A percentile compares a stretch with the other conserved stretches of the same genome.
phyloP scores from a whole-genome alignment of 495 filamentous ascomycete species.

The Thermochaetoides thermophila region DNA sequence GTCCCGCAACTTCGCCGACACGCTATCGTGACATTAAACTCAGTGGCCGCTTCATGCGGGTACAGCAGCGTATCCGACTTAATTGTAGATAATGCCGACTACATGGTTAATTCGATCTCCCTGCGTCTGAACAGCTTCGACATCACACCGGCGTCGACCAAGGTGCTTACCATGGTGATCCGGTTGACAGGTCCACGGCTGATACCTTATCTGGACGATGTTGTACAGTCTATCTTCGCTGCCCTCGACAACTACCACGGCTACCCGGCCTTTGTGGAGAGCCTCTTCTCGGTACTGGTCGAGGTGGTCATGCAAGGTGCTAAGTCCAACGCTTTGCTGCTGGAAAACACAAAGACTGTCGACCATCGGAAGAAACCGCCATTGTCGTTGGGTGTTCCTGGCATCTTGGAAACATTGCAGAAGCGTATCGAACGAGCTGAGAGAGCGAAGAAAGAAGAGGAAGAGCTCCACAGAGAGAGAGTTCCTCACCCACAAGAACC shows the following conservation, averaged over 20 bases:
- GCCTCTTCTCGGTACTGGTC: constrained; percentile 66
- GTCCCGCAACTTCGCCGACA: constrained; percentile 57
- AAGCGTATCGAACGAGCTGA: constrained; percentile 9
- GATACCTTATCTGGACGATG: constrained; percentile 81
- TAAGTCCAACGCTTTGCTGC: constrained; percentile 44
- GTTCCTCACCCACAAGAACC: constrained; percentile 13
- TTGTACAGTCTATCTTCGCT: constrained; percentile 76
- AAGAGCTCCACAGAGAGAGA: constrained; percentile 10
- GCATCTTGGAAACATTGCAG: constrained; percentile 10
- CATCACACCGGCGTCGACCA: constrained; percentile 76
- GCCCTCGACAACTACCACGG: constrained; percentile 88
- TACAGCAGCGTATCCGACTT: constrained; percentile 63
- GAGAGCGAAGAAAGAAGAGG: constrained; percentile 18
- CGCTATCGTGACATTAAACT: constrained; percentile 71
- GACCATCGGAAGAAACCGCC: constrained; percentile 23
- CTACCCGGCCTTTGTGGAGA: constrained; percentile 72
- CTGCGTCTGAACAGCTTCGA: constrained; percentile 83
- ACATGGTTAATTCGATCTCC: constrained; percentile 85
- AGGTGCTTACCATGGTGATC: constrained; percentile 91
- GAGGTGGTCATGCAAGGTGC: constrained; percentile 71
- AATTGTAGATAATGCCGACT: constrained; percentile 87
- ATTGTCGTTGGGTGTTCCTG: constrained; percentile 1
- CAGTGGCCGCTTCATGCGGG: constrained; percentile 56
- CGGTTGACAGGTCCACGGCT: constrained; percentile 66
- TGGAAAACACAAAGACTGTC: constrained; percentile 15